Percentiles rank a stretch among this genome's conserved stretches.
Evolutionary conservation across 1,284 basidiomycete genomes (phyloP).

Genomic region (Sporisorium exsertum): DNA sequence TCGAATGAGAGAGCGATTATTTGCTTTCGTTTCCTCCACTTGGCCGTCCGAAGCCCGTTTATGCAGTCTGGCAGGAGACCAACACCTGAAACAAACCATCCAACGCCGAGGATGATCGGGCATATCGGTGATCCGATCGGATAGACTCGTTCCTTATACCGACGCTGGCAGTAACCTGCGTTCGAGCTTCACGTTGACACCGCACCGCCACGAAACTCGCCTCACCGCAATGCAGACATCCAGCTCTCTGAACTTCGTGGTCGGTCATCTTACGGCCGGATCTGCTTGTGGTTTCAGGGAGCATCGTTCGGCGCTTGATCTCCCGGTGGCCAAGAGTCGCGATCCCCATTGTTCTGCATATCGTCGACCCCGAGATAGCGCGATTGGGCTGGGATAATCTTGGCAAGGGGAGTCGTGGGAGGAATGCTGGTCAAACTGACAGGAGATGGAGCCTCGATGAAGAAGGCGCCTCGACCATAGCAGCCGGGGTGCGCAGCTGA

Average conservation of each 20-base stretch:
- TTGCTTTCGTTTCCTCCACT: not conserved
- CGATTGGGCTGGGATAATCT: constrained; percentile 4
- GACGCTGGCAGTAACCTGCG: too few relatives aligned
- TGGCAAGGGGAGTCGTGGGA: constrained; percentile 1
- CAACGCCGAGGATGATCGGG: not conserved
- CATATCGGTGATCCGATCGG: too few relatives aligned
- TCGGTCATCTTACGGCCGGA: constrained; percentile 1
- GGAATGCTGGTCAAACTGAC: not conserved
- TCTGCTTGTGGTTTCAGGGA: not conserved
- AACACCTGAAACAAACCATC: not conserved
- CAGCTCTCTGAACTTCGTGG: not conserved
- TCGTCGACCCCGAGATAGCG: constrained; percentile 3
- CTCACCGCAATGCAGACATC: not conserved
- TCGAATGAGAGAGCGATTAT: not conserved
- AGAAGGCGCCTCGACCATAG: too few relatives aligned
- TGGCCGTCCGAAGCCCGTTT: not conserved
- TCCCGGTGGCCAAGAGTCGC: constrained; percentile 18
- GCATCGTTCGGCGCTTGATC: constrained; percentile 2
- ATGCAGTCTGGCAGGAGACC: constrained; percentile 1
- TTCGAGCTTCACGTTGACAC: constrained; percentile 3
- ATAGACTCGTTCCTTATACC: too few relatives aligned
- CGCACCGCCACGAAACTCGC: constrained; percentile 25
- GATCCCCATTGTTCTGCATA: not conserved
- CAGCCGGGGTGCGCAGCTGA: too few relatives aligned
- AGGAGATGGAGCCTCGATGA: not conserved